phyloP scores from a whole-genome alignment of 179 eudicot genomes.

The Gypsophila paniculata region DNA sequence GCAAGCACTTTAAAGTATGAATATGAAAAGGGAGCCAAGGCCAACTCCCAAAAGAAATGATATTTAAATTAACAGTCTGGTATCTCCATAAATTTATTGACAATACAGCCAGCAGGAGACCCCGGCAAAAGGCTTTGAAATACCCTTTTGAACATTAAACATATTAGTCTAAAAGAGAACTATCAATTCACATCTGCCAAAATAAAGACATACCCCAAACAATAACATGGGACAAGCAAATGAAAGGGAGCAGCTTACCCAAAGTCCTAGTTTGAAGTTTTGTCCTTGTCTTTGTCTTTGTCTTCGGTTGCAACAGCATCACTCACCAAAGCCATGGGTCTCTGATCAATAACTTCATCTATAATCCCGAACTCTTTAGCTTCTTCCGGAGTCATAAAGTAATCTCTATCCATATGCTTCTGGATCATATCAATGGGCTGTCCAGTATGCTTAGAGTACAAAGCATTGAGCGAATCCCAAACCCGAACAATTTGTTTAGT shows the following conservation, averaged over 20 bases:
- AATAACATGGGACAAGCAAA: neutral
- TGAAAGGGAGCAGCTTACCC: slow-evolving; percentile 15
- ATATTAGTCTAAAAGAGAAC: too few relatives aligned
- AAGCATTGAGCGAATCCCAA: slow-evolving; percentile 73
- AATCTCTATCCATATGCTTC: slow-evolving; percentile 85
- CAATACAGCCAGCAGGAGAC: too few relatives aligned
- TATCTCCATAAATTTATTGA: too few relatives aligned
- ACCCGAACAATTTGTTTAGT: slow-evolving; percentile 83
- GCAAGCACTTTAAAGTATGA: too few relatives aligned
- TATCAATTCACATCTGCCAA: neutral
- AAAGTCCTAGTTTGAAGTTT: slow-evolving; percentile 36
- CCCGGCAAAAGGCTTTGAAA: too few relatives aligned
- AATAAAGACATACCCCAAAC: neutral
- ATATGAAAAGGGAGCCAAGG: too few relatives aligned
- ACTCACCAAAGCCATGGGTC: slow-evolving; percentile 74
- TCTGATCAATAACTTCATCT: slow-evolving; percentile 79
- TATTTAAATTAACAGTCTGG: too few relatives aligned
- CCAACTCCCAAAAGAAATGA: too few relatives aligned
- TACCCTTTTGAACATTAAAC: too few relatives aligned
- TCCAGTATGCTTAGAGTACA: slow-evolving; percentile 85
- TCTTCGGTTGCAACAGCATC: slow-evolving; percentile 66
- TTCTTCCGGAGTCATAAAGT: slow-evolving; percentile 87
- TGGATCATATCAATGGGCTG: slow-evolving; percentile 65
- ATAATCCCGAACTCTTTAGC: slow-evolving; percentile 91
- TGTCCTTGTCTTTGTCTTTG: slow-evolving; percentile 34